Base-by-base conservation (phyloP, 768 basidiomycete species). In the Cystofilobasidium ferigula region DNA sequence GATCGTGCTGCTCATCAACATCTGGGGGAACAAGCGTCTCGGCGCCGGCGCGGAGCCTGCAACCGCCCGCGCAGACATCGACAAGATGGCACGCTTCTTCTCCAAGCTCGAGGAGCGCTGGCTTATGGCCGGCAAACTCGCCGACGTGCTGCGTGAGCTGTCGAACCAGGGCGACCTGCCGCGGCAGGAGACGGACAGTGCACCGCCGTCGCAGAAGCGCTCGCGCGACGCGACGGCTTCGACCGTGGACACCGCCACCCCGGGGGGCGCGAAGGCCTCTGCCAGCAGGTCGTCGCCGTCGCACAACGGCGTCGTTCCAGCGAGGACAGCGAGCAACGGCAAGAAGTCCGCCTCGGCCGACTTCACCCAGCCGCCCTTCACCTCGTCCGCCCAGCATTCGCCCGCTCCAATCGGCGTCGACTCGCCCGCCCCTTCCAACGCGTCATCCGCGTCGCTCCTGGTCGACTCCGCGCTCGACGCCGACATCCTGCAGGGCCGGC, bases 1-100 rank as follows among this genome's bases (percentile, higher is more conserved):
- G 7, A 77, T 86, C 32, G 80, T 87, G 3, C 77, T 87, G 8
- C 76, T 87, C 47, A 77, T 87, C 69, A 83, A 83, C 65, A 82
- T 86, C 14, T 87, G 82, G 86, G 84, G 80, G 65, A 82, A 80
- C 26, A 81, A 79, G 71, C 77, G 79, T 67, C 78, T 78, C 38
- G 80, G 82, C 22, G 35, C 40, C 28, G 38, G 58, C 26, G 63
- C 57, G 20, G 63, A 64, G 20, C 63, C 63, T 6, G 63, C 43
- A 1, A 59, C 58, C 45, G 63, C 63, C 30, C 57, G 61, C 18
- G 47, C 34, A 42, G 42, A 30, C 36, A n/a, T 38, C 22, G n/a
- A 34, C 3, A n/a, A 43, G 51, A 22, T 47, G 6, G n/a, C 30
- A 12, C 16, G n/a, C 12, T 54, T 57, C 30, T 40, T 34, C 22